Evolutionary conservation across 78 protist genomes (phyloP).

Genomic region (Cavenderia fasciculata): DNA sequence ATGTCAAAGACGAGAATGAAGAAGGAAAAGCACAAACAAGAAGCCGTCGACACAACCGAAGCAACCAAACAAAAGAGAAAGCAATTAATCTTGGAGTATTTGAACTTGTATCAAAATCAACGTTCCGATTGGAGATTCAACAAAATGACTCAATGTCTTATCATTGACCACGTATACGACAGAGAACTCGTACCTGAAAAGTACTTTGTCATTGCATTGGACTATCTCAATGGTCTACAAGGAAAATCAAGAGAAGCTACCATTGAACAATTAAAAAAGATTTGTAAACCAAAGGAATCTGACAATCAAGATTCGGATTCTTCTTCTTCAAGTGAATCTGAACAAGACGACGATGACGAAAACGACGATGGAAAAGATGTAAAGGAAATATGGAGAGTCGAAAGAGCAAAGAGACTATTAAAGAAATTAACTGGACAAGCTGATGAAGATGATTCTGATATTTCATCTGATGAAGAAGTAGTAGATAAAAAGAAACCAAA

Average conservation of each 20-base stretch:
- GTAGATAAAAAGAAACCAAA: conserved; percentile 10
- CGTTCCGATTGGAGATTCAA: conserved; percentile 53
- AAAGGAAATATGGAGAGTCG: neutral
- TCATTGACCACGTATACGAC: conserved; percentile 19
- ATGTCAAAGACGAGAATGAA: neutral
- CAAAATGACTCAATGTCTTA: conserved; percentile 12
- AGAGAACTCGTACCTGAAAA: conserved; percentile 40
- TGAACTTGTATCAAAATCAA: conserved; percentile 35
- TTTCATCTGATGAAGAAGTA: too few species aligned
- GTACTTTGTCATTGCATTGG: conserved; percentile 26
- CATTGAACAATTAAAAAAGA: too few species aligned
- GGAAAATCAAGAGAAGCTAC: conserved; percentile 46
- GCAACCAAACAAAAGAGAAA: too few species aligned
- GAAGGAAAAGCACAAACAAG: conserved; percentile 13
- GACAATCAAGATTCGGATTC: neutral
- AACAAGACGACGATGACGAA: conserved; percentile 1
- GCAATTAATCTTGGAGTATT: conserved; percentile 12
- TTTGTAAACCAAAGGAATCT: neutral
- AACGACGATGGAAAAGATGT: neutral
- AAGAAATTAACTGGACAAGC: neutral
- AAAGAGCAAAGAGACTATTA: conserved; percentile 15
- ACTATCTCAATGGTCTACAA: conserved; percentile 18
- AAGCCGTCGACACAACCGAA: too few species aligned
- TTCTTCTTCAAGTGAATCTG: neutral
- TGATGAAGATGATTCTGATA: neutral